phyloP scores from a whole-genome alignment of 306 rosid species.

The Gleditsia sinensis region DNA sequence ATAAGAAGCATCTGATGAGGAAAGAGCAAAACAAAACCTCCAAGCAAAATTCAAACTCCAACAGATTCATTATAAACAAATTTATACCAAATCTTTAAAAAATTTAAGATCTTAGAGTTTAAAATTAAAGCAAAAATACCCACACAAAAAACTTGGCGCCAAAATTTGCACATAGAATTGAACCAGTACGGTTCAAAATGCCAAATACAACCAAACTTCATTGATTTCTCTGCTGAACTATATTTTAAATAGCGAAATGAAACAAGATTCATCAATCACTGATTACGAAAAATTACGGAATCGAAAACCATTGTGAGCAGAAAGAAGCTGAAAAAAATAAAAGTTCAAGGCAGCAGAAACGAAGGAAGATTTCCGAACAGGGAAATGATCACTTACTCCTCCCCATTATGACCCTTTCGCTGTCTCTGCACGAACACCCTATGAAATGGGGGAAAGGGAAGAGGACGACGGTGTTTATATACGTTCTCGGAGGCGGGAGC shows the following conservation, averaged over 20 bases:
- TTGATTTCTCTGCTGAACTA: background rate
- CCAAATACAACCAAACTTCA: too few relatives aligned
- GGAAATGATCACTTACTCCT: slow-evolving; percentile 31
- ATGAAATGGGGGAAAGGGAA: background rate
- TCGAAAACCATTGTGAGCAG: background rate
- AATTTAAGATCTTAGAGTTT: background rate
- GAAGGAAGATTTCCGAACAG: background rate
- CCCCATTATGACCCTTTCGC: slow-evolving; percentile 30
- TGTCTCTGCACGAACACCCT: background rate
- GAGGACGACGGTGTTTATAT: slow-evolving; percentile 3
- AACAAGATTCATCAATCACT: background rate
- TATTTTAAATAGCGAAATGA: background rate
- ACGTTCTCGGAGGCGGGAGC: background rate
- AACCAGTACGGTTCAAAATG: too few relatives aligned
- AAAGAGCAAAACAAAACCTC: background rate
- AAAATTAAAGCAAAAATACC: background rate
- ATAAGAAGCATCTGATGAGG: background rate
- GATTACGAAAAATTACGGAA: background rate
- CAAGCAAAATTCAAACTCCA: too few relatives aligned
- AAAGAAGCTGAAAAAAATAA: background rate
- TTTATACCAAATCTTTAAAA: background rate
- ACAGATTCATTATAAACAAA: background rate
- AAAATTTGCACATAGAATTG: background rate
- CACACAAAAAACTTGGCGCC: background rate
- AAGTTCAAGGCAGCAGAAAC: background rate